Evolutionary conservation across 2,329 filamentous ascomycete species (phyloP), one percentile per base, ranked within the genome.

Genomic region (Botrytis sinoallii): DNA sequence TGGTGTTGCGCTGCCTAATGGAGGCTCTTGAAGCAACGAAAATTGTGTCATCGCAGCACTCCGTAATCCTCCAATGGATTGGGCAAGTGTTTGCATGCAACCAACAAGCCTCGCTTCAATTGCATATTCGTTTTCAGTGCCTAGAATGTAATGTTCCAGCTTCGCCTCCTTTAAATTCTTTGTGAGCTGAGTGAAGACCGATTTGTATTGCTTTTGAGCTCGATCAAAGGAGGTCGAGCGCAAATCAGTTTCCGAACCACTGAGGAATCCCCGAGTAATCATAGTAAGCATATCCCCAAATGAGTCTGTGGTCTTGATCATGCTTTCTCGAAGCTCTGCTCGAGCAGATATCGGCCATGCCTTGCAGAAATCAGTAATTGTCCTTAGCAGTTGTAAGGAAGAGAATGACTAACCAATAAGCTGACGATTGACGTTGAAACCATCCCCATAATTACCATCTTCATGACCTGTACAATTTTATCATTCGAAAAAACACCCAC

Each of bases 1-100:
- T 69, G 71, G 48, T 6, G 77, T 77, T 44, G 73, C 75, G 32
- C 72, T 73, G 35, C 77, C 77, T 60, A 69, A 61, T 40, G 65
- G 71, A 10, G 75, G 82, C 80, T 96, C 92, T 75, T 91, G 90
- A 48, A 97, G 85, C 46, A 98, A 87, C 25, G 92, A 89, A 80
- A 98, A 97, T 79, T 99, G 95, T 35, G 94, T 95, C 74, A 92
- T 89, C 40, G 96, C 93, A 48, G 96, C 94, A 84, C 94, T 97
- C 77, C 94, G 89, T 79, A 99, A 84, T 12, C 95, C 96, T 81
- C 95, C 95, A 76, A 98, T 91, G 77, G 94, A 94, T 81, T 98
- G 95, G 7, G 93, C 91, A 42, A 98, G 86, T 65, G 89, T 90
- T 81, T 97, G 93, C 79, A 98, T 89, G 77, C 93, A 95, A 79